These are phyloP conservation scores for Xylaria longipes DNA, from an alignment of 495 filamentous ascomycete genomes.

Conservation along the genomic window DNA sequence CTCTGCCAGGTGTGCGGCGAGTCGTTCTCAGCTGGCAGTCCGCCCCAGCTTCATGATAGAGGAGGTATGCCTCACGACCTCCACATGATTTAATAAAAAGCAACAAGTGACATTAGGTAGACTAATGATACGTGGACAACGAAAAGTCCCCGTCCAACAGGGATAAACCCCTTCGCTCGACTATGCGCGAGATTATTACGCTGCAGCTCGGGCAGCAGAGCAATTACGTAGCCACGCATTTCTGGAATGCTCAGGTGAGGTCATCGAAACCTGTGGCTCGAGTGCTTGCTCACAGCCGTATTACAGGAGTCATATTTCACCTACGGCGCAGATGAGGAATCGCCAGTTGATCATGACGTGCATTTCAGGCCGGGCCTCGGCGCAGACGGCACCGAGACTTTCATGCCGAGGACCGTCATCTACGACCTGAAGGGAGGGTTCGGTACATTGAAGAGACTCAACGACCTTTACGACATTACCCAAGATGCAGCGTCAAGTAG, in stretches of 20 bases:
- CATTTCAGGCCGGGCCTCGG: conserved; percentile 90
- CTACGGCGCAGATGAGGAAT: conserved; percentile 70
- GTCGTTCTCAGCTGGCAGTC: neutral
- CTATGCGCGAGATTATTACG: conserved; percentile 96
- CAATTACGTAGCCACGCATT: conserved; percentile 96
- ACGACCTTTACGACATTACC: conserved; percentile 83
- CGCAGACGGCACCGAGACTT: conserved; percentile 85
- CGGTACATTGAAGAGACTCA: conserved; percentile 83
- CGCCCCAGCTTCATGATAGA: neutral
- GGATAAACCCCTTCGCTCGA: conserved; percentile 15
- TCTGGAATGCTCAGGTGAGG: conserved; percentile 87
- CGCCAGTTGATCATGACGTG: conserved; percentile 86
- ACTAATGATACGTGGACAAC: neutral
- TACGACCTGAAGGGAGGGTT: conserved; percentile 96
- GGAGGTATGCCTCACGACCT: neutral
- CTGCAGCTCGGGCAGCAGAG: conserved; percentile 90
- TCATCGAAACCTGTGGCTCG: conserved; percentile 3
- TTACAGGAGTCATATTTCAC: conserved; percentile 97
- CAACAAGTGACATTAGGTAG: neutral
- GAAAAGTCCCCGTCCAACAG: neutral
- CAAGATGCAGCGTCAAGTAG: conserved; percentile 56
- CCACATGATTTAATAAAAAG: neutral
- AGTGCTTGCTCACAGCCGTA: conserved; percentile 8
- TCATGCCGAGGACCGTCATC: conserved; percentile 85
- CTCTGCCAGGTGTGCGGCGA: neutral